Base-by-base conservation (phyloP, 2,329 filamentous ascomycete genomes). In the Diaporthe caulivora region DNA sequence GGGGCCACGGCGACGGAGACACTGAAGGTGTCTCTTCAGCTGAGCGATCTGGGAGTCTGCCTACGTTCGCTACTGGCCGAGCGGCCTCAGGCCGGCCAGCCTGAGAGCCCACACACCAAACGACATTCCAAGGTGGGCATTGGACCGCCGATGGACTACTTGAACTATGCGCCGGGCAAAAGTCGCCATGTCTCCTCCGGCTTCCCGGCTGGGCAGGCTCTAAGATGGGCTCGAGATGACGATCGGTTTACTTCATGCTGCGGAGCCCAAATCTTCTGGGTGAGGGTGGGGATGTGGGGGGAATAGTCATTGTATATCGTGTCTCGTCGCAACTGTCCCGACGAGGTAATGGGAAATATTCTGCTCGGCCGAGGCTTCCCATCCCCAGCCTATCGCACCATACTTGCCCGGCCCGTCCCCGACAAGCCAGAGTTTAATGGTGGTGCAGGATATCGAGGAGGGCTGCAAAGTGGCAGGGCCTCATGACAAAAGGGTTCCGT, bases 231-330 rank as follows among this genome's bases (percentile, higher is more conserved):
- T 53, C 21, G 5, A 26, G 2, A 26, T 26, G 31, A 53, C n/a
- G 7, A 11, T 34, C 29, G 29, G 8, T 8, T 8, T 37, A 51
- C 62, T 53, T 26, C 13, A 40, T 26, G 31, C 47, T 37, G 34
- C 15, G 47, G 44, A 31, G 15, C n/a, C 10, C n/a, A 10, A 10
- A 40, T 40, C 44, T 37, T 44, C 44, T 62, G 31, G 44, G n/a
- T 17, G 5, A 18, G 15, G 34, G 34, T 55, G 31, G 69, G 55
- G 53, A 71, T 62, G 42, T 18, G 34, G 34, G 69, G 31, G 69
- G 55, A 62, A 71, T 62, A 53, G 69, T 71, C 24, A 62, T 71
- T 71, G 55, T 62, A 53, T 71, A 71, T 60, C 69, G 47, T 62
- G 62, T 71, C 37, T 71, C 69, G 57, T 44, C 55, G 24, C 34